Conservation (phyloP, 2,329 filamentous ascomycete genomes). For the Fusarium tanahbumbuense region DNA sequence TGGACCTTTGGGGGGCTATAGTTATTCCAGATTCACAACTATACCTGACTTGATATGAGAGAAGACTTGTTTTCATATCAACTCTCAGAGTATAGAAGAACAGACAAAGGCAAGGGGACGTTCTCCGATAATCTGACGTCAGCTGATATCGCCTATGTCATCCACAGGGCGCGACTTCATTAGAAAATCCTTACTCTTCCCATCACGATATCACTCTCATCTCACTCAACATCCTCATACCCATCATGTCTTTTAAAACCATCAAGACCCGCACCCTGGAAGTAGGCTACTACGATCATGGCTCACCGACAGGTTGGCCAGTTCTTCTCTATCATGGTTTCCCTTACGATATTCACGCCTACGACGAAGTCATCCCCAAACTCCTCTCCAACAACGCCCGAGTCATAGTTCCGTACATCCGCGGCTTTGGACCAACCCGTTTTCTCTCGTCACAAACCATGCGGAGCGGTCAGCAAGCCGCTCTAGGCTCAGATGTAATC, state of each 20-base stretch:
- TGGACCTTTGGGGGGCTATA: neutral
- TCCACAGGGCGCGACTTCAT: neutral
- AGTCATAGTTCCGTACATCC: constrained; percentile 6
- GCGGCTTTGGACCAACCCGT: neutral
- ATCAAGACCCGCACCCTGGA: constrained; percentile 1
- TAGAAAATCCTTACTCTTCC: neutral
- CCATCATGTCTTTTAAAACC: neutral
- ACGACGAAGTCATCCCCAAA: neutral
- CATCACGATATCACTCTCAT: neutral
- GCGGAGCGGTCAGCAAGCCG: constrained; percentile 15
- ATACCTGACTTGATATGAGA: neutral
- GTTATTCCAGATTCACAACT: neutral
- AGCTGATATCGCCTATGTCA: neutral
- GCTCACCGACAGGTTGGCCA: neutral
- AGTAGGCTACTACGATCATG: constrained; percentile 10
- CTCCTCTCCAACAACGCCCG: neutral
- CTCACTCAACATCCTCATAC: no score
- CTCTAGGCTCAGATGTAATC: constrained; percentile 6
- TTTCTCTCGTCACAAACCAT: constrained; percentile 4
- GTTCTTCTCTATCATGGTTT: constrained; percentile 22
- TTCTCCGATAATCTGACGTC: neutral
- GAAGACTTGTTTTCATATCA: neutral
- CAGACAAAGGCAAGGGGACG: neutral
- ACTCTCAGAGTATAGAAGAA: neutral
- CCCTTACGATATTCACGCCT: constrained; percentile 13